Base-by-base conservation (phyloP, 208 protist species). In the Acanthamoeba lenticulata region DNA sequence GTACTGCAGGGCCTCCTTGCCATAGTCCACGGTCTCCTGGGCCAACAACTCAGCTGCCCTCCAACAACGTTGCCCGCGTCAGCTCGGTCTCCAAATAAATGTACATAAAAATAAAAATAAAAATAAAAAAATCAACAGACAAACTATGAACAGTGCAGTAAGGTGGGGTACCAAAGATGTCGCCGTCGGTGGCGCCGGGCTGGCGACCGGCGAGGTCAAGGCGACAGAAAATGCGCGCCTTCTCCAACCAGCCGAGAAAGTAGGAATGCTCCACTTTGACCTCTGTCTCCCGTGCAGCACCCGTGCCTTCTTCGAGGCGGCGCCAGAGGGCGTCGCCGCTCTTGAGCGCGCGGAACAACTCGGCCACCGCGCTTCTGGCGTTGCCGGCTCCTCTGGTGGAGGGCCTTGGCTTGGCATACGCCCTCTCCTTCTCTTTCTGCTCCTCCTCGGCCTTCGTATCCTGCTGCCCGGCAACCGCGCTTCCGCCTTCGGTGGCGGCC, bases 81-180 rank as follows among this genome's bases (percentile, higher is more conserved):
- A n/a, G n/a, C n/a, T n/a, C n/a, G n/a, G n/a, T n/a, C n/a, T n/a
- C n/a, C n/a, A n/a, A n/a, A n/a, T n/a, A n/a, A n/a, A n/a, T n/a
- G n/a, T n/a, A n/a, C n/a, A n/a, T n/a, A n/a, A n/a, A n/a, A n/a
- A n/a, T n/a, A n/a, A n/a, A n/a, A n/a, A n/a, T n/a, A n/a, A n/a
- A n/a, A n/a, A n/a, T n/a, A n/a, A n/a, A n/a, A n/a, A n/a, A n/a
- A n/a, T n/a, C n/a, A n/a, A n/a, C n/a, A n/a, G n/a, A n/a, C n/a
- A n/a, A n/a, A n/a, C n/a, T n/a, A n/a, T n/a, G n/a, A n/a, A n/a
- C n/a, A n/a, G n/a, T n/a, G n/a, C n/a, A n/a, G n/a, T n/a, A 15
- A n/a, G n/a, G n/a, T n/a, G n/a, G n/a, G n/a, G n/a, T 77, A 77
- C 65, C 65, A 77, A 77, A 44, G 65, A 27, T 24, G 36, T 77